A percentile compares a stretch with the other conserved stretches of the same genome.
Evolutionary conservation across 108 stramenopile genomes (phyloP).

Genomic region (Cyclotella kingstonii): DNA sequence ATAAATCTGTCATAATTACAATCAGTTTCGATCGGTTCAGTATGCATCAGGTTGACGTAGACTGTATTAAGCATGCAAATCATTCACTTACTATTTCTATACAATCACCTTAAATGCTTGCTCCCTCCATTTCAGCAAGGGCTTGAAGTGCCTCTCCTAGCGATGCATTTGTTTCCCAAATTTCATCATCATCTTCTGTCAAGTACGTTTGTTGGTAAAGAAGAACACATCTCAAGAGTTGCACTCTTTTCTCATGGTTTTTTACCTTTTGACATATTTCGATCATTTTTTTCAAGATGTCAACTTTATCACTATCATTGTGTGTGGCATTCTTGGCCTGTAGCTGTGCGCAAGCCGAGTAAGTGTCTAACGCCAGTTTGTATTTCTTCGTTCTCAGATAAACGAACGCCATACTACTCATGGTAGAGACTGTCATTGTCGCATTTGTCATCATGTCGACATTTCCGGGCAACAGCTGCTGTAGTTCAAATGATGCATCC

Average conservation of each 20-base stretch:
- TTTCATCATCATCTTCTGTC: slow-evolving; percentile 40
- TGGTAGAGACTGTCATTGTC: slow-evolving; percentile 30
- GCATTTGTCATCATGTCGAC: slow-evolving; percentile 9
- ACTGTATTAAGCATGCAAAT: no score
- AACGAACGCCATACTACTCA: slow-evolving; percentile 48
- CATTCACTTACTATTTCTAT: neutral
- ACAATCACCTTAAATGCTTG: neutral
- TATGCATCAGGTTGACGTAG: no score
- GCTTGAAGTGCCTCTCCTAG: slow-evolving; percentile 33
- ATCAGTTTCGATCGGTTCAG: no score
- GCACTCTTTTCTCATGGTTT: slow-evolving; percentile 36
- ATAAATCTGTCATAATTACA: no score
- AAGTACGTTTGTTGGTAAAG: slow-evolving; percentile 38
- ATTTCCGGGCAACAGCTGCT: slow-evolving; percentile 35
- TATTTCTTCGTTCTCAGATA: slow-evolving; percentile 39
- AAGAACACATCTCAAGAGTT: slow-evolving; percentile 26
- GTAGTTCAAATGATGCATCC: slow-evolving; percentile 47
- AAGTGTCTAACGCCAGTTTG: slow-evolving; percentile 35
- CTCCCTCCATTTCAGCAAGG: slow-evolving; percentile 31
- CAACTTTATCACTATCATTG: slow-evolving; percentile 35
- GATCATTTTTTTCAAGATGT: slow-evolving; percentile 38
- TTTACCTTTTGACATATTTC: slow-evolving; percentile 37
- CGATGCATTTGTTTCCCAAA: slow-evolving; percentile 40
- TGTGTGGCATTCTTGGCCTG: slow-evolving; percentile 21
- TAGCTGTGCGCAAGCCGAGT: slow-evolving; percentile 41